phyloP scores from a whole-genome alignment of 2,329 filamentous ascomycete species.

The Paramyrothecium roridum region DNA sequence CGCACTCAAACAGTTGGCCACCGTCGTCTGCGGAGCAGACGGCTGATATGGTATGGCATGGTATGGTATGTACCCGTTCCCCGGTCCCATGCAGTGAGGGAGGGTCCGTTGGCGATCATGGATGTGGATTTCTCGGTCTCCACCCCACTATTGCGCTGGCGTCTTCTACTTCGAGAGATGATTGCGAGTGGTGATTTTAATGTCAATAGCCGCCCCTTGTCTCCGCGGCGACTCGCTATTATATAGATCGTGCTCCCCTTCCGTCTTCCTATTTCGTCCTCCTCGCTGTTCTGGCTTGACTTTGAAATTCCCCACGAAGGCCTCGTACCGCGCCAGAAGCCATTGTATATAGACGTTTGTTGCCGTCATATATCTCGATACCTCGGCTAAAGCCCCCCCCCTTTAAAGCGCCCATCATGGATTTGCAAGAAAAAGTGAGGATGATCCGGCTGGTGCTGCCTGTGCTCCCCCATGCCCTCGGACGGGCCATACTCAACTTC shows the following conservation, averaged over 20 bases:
- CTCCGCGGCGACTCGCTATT: too few species aligned
- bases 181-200: background rate
- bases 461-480: slow-evolving; percentile 59
- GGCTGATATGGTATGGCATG: too few species aligned
- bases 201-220: too few species aligned
- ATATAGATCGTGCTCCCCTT: background rate
- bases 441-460: slow-evolving; percentile 38
- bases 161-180: background rate
- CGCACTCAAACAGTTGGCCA: too few species aligned
- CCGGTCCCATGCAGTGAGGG: too few species aligned
- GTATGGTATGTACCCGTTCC: too few species aligned
- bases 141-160: background rate
- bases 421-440: slow-evolving; percentile 3
- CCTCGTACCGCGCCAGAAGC: too few species aligned
- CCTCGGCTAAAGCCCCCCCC: background rate
- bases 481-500: slow-evolving; percentile 59
- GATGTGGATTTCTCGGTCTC: background rate
- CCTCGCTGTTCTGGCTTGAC: background rate
- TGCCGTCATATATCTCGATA: too few species aligned
- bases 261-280: background rate
- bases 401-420: background rate
- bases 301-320: too few species aligned
- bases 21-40: too few species aligned
- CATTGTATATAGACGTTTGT: too few species aligned
- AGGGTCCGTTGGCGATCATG: background rate